Evolutionary conservation across 768 basidiomycete species (phyloP), one percentile per base, ranked within the genome.

Genomic region (Candolleomyces eurysporus): DNA sequence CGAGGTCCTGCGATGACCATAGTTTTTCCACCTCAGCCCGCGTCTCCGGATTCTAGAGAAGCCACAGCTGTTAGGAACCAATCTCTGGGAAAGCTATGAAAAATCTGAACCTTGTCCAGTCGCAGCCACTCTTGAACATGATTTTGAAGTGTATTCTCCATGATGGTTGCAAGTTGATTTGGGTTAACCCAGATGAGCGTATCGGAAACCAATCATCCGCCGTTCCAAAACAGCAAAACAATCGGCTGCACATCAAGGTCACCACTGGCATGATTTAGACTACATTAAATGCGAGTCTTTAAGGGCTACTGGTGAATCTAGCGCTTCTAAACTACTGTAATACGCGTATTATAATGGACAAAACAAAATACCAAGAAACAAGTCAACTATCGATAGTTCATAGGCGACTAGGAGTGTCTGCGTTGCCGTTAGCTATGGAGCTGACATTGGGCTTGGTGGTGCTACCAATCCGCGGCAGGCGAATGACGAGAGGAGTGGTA

Each of bases 61-160:
- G 7, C 40, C 22, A 36, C 36, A 36, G 36, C 36, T 36, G 11
- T 36, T 11, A 36, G 36, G 14, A n/a, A 46, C 30, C 16, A 21
- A 50, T 17, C 19, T 19, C 16, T 26, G 16, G 7, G 30, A 9
- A 11, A 49, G 16, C 53, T 4, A 16, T 5, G 16, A 17, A 40
- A 9, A 17, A 39, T 16, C 36, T 36, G 3, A 36, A 83, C 84
- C 59, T 76, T 72, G 66, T 85, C 84, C 43, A 82, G 61, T 52
- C 72, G 73, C 49, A 85, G 70, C 84, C 84, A 85, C 65, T 82
- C 79, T 13, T 72, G 70, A n/a, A 83, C 82, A 31, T 82, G 75
- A 19, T 72, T 63, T 60, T 80, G 73, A 30, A 85, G 69, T 13
- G 70, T 64, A 22, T 66, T 39, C 66, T 64, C 63, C 50, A 61